These are phyloP conservation scores for Fraxinus angustifolia DNA, from an alignment of 305 asterid species.

Conservation along the genomic window DNA sequence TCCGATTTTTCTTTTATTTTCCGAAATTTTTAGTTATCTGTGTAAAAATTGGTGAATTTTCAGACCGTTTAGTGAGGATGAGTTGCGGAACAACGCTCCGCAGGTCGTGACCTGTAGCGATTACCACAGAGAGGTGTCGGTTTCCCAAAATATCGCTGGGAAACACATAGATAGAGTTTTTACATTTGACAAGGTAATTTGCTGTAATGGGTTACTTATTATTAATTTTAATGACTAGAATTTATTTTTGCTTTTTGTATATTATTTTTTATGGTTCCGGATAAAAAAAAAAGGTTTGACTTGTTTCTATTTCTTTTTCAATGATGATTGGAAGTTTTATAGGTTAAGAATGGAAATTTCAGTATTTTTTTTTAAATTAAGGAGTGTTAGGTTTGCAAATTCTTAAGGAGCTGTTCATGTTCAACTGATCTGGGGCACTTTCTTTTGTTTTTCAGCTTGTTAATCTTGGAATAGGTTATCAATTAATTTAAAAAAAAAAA, in stretches of 20 bases:
- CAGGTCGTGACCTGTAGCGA: slow-evolving; percentile 90
- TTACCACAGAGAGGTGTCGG: slow-evolving; percentile 73
- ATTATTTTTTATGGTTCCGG: not conserved
- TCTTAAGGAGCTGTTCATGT: not conserved
- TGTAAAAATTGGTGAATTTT: not conserved
- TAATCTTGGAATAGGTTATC: not conserved
- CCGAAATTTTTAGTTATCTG: not conserved
- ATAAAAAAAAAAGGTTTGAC: not conserved
- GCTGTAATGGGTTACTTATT: not conserved
- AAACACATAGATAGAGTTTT: slow-evolving; percentile 87
- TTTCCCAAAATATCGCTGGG: slow-evolving; percentile 86
- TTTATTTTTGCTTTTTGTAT: not conserved
- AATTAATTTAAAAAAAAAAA: not conserved
- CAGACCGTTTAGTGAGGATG: slow-evolving; percentile 92
- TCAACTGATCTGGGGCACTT: not conserved
- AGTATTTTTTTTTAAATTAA: not conserved
- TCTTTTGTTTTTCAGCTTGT: not conserved
- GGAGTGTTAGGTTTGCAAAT: not conserved
- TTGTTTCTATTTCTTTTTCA: not conserved
- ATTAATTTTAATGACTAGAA: not conserved
- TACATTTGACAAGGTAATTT: slow-evolving; percentile 78
- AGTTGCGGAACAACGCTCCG: slow-evolving; percentile 85
- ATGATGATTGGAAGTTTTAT: not conserved
- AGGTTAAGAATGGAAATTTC: not conserved
- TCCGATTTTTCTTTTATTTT: not conserved